Percentiles rank a stretch among this genome's conserved stretches.
Conservation (phyloP, 75 land plant genomes). For the Sequoia sempervirens region DNA sequence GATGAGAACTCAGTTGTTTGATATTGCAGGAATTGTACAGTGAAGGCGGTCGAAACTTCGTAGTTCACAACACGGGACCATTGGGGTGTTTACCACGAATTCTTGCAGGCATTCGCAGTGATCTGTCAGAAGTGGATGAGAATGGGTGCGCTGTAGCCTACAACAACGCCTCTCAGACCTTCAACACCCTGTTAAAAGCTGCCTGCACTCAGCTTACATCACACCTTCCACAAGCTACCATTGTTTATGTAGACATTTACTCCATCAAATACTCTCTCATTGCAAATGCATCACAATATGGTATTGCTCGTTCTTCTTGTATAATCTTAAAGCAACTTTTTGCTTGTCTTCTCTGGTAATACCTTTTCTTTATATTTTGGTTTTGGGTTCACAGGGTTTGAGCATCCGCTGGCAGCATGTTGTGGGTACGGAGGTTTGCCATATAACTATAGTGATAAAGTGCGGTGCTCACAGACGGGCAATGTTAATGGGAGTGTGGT, state of each 20-base stretch:
- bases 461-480: constrained; percentile 24
- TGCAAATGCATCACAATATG: constrained; percentile 49
- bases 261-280: constrained; percentile 67
- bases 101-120: constrained; percentile 25
- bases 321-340: not conserved
- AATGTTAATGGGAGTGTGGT: constrained; percentile 10
- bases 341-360: not conserved
- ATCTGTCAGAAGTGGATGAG: constrained; percentile 35
- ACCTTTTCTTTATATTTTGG: not conserved
- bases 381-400: constrained; percentile 39
- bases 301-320: constrained; percentile 14
- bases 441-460: constrained; percentile 43
- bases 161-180: constrained; percentile 45
- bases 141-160: constrained; percentile 49
- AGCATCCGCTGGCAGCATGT: constrained; percentile 58
- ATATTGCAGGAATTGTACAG: constrained; percentile 40
- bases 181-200: constrained; percentile 36
- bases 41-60: constrained; percentile 53
- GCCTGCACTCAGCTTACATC: constrained; percentile 28
- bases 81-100: constrained; percentile 70
- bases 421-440: constrained; percentile 79
- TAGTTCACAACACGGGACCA: constrained; percentile 70
- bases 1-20: not conserved
- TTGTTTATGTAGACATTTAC: constrained; percentile 61
- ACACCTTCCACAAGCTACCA: constrained; percentile 29